These are phyloP conservation scores for Suillus ampliporus DNA, from an alignment of 768 basidiomycete species.

Conservation along the genomic window DNA sequence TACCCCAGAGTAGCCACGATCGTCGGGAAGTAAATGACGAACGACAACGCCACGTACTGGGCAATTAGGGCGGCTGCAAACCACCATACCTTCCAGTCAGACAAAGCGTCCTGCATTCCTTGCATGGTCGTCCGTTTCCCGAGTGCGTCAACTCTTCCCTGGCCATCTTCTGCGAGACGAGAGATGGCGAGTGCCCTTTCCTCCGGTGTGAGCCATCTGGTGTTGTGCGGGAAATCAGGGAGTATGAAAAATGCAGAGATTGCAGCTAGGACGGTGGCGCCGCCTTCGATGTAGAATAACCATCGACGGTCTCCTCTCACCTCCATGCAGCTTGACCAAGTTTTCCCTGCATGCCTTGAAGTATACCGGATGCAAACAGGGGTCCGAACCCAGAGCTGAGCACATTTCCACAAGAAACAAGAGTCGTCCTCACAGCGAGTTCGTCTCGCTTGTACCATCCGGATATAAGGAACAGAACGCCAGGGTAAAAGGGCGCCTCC, in stretches of 20 bases:
- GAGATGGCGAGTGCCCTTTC: slow-evolving; percentile 38
- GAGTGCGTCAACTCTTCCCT: slow-evolving; percentile 11
- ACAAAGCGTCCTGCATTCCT: slow-evolving; percentile 42
- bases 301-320: slow-evolving; percentile 25
- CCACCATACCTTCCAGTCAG: slow-evolving; percentile 50
- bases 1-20: slow-evolving; percentile 40
- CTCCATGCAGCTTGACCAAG: slow-evolving; percentile 47
- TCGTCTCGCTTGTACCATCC: slow-evolving; percentile 48
- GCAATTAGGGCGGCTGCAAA: slow-evolving; percentile 30
- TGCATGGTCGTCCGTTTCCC: slow-evolving; percentile 18
- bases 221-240: slow-evolving; percentile 43
- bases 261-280: slow-evolving; percentile 39
- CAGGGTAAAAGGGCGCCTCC: slow-evolving; percentile 34
- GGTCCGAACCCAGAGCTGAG: slow-evolving; percentile 52
- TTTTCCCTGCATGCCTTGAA: slow-evolving; percentile 46
- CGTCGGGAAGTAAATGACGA: slow-evolving; percentile 31
- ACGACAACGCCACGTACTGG: slow-evolving; percentile 21
- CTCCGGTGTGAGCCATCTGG: slow-evolving; percentile 34
- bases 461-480: slow-evolving; percentile 37
- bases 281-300: slow-evolving; percentile 39
- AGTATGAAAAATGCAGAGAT: slow-evolving; percentile 40
- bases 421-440: slow-evolving; percentile 42
- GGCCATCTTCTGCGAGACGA: slow-evolving; percentile 36
- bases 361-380: slow-evolving; percentile 49
- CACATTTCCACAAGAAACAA: slow-evolving; percentile 44